Evolutionary conservation across 2,329 filamentous ascomycete genomes (phyloP).

Genomic region (Trichophyton verrucosum): DNA sequence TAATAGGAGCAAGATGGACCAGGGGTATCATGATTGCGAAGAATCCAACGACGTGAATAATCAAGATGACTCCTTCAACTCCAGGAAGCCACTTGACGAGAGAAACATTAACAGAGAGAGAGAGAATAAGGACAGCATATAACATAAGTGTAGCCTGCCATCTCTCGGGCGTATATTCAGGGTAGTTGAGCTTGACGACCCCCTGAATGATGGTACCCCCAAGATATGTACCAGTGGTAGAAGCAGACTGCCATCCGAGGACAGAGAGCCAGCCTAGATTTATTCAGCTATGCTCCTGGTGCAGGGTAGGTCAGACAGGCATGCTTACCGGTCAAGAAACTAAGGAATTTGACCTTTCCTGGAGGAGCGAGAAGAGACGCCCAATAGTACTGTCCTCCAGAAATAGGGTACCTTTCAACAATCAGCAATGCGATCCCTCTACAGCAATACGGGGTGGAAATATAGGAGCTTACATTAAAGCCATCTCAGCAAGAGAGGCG

Average conservation of each 20-base stretch:
- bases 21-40: slow-evolving; percentile 34
- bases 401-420: slow-evolving; percentile 27
- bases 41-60: slow-evolving; percentile 31
- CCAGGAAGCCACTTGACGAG: slow-evolving; percentile 19
- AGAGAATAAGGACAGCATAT: slow-evolving; percentile 21
- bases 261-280: slow-evolving; percentile 21
- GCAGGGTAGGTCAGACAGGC: slow-evolving; percentile 16
- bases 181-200: slow-evolving; percentile 21
- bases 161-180: slow-evolving; percentile 19
- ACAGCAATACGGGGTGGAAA: background rate
- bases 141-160: slow-evolving; percentile 31
- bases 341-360: slow-evolving; percentile 31
- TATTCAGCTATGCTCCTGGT: slow-evolving; percentile 16
- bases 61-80: slow-evolving; percentile 21
- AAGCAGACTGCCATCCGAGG: slow-evolving; percentile 21
- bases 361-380: slow-evolving; percentile 35
- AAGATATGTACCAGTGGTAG: slow-evolving; percentile 17
- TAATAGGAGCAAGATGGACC: slow-evolving; percentile 3
- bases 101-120: slow-evolving; percentile 19
- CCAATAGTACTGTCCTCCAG: slow-evolving; percentile 32
- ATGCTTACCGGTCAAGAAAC: slow-evolving; percentile 25
- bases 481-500: slow-evolving; percentile 32
- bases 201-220: slow-evolving; percentile 24
- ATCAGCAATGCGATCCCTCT: background rate
- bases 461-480: slow-evolving; percentile 28